phyloP scores from a whole-genome alignment of 2,329 filamentous ascomycete genomes.

The Diaporthe sp. region DNA sequence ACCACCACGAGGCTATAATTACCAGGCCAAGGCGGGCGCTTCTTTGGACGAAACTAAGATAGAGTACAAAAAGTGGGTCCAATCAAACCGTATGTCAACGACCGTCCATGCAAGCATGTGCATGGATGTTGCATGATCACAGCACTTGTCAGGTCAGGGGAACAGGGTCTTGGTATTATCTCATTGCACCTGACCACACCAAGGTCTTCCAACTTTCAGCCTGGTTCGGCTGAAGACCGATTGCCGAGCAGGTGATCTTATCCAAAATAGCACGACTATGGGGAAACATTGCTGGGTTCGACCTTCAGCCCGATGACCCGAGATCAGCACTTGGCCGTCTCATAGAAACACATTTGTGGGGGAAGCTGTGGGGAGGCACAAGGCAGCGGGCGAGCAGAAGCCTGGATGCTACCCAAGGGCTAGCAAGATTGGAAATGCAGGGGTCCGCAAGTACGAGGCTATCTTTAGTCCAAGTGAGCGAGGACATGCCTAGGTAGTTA shows the following conservation, averaged over 20 bases:
- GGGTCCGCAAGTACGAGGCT: slow-evolving; percentile 8
- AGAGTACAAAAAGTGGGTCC: slow-evolving; percentile 5
- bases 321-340: slow-evolving; percentile 14
- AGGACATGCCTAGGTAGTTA: background rate
- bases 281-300: background rate
- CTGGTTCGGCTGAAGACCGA: background rate
- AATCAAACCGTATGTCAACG: slow-evolving; percentile 16
- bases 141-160: slow-evolving; percentile 1
- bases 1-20: slow-evolving; percentile 11
- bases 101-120: background rate
- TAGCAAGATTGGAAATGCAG: background rate
- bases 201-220: background rate
- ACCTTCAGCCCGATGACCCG: background rate
- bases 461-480: slow-evolving; percentile 6
- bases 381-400: background rate
- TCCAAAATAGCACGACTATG: background rate
- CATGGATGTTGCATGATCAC: slow-evolving; percentile 9
- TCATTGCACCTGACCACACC: background rate
- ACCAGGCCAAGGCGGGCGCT: background rate
- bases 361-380: background rate
- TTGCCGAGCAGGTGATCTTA: slow-evolving; percentile 5
- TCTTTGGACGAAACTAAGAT: slow-evolving; percentile 22
- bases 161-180: background rate
- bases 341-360: slow-evolving; percentile 7
- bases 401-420: slow-evolving; percentile 9